Percentiles rank a stretch among this genome's conserved stretches.
Evolutionary conservation across 1,284 basidiomycete species (phyloP).

Genomic region (Cutaneotrichosporon dermatis): DNA sequence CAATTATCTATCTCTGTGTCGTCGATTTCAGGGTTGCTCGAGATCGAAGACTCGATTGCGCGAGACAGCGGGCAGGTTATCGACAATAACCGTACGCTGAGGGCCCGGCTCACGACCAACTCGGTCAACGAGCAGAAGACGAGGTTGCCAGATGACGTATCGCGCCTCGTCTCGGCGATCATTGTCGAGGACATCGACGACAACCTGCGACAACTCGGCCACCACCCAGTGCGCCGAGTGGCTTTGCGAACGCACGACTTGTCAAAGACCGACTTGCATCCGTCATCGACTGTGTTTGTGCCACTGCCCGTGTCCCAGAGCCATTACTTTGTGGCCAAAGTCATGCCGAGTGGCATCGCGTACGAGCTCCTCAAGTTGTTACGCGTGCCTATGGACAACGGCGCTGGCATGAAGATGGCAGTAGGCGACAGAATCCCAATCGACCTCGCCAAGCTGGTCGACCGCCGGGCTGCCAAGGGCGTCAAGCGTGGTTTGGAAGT

Average conservation of each 20-base stretch:
- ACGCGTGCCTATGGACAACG: constrained; percentile 33
- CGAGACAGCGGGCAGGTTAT: constrained; percentile 19
- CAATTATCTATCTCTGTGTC: constrained; percentile 33
- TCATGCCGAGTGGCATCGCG: constrained; percentile 26
- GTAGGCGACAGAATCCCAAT: constrained; percentile 33
- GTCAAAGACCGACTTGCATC: constrained; percentile 37
- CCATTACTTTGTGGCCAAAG: constrained; percentile 40
- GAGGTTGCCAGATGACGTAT: constrained; percentile 35
- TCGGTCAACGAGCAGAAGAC: constrained; percentile 35
- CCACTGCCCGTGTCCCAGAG: constrained; percentile 32
- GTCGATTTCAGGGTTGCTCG: constrained; percentile 34
- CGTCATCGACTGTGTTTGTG: constrained; percentile 37
- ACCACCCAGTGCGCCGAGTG: constrained; percentile 33
- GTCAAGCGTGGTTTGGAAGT: constrained; percentile 8
- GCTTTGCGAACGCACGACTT: constrained; percentile 38
- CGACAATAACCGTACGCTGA: constrained; percentile 17
- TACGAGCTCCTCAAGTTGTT: constrained; percentile 40
- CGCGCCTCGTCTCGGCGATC: constrained; percentile 35
- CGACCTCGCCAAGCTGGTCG: constrained; percentile 25
- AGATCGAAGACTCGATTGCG: constrained; percentile 40
- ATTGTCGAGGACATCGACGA: constrained; percentile 40
- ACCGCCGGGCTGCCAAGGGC: constrained; percentile 19
- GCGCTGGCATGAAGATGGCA: constrained; percentile 26
- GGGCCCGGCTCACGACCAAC: constrained; percentile 28
- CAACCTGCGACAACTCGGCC: constrained; percentile 39